These are phyloP conservation scores for Diutina rugosa DNA, from an alignment of 1,139 yeast genomes.

Conservation along the genomic window DNA sequence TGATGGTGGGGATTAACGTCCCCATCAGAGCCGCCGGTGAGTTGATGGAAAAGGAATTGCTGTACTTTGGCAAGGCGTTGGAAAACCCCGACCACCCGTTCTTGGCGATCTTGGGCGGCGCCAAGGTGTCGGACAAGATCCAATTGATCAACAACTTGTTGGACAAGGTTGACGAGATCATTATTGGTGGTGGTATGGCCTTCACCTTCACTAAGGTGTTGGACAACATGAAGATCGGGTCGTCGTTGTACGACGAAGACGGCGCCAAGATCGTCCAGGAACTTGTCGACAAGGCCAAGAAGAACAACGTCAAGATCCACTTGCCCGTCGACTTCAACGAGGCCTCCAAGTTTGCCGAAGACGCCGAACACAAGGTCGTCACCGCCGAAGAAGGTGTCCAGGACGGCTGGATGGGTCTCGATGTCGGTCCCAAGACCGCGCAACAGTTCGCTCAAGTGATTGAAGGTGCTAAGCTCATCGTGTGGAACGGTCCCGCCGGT, in stretches of 20 bases:
- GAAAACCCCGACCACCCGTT: conserved; percentile 96
- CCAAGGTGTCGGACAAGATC: conserved; percentile 95
- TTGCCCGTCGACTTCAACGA: conserved; percentile 90
- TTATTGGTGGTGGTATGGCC: conserved; percentile 99
- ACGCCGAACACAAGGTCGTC: conserved; percentile 72
- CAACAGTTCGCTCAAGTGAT: conserved; percentile 68
- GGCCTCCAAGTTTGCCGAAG: conserved; percentile 86
- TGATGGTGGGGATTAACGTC: conserved; percentile 91
- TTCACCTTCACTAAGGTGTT: conserved; percentile 93
- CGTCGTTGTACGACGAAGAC: conserved; percentile 78
- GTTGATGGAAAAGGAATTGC: conserved; percentile 93
- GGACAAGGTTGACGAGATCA: conserved; percentile 84
- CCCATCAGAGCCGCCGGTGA: conserved; percentile 95
- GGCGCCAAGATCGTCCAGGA: conserved; percentile 89
- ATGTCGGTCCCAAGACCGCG: conserved; percentile 80
- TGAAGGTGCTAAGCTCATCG: conserved; percentile 87
- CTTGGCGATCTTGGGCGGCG: conserved; percentile 96
- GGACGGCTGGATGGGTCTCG: conserved; percentile 89
- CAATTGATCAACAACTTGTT: conserved; percentile 93
- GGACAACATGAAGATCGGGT: conserved; percentile 74
- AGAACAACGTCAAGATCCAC: conserved; percentile 80
- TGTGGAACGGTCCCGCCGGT: conserved; percentile 99
- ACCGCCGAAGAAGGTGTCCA: conserved; percentile 84
- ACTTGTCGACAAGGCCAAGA: conserved; percentile 88
- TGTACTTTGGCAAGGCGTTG: conserved; percentile 91